Percentiles rank a stretch among this genome's conserved stretches.
phyloP scores from a whole-genome alignment of 306 rosid genomes.

The Cucurbita pepo region DNA sequence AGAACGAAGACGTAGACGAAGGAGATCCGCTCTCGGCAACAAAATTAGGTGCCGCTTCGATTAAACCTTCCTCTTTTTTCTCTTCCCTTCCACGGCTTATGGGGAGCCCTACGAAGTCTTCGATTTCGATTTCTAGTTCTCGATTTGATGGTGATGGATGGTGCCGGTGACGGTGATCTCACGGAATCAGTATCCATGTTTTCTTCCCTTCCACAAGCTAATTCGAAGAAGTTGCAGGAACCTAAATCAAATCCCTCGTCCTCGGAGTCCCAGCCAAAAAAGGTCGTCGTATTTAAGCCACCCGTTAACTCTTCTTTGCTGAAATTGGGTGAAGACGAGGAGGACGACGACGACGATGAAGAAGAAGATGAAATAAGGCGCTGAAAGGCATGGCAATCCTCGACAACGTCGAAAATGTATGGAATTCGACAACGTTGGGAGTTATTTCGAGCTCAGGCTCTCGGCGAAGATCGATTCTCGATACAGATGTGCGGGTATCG shows the following conservation, averaged over 20 bases:
- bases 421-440: conserved; percentile 47
- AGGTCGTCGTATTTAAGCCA: conserved; percentile 61
- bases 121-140: background rate
- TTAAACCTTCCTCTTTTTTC: conserved; percentile 31
- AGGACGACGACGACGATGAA: conserved; percentile 21
- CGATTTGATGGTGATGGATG: background rate
- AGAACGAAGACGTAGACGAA: background rate
- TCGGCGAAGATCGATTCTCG: conserved; percentile 51
- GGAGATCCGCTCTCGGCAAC: background rate
- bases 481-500: conserved; percentile 15
- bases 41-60: background rate
- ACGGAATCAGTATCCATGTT: conserved; percentile 7
- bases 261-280: conserved; percentile 22
- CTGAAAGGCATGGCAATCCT: conserved; percentile 20
- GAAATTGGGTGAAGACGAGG: conserved; percentile 25
- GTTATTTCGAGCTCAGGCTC: conserved; percentile 35
- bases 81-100: conserved; percentile 41
- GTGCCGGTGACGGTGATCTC: background rate
- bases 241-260: conserved; percentile 17
- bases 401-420: conserved; percentile 9
- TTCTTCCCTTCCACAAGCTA: conserved; percentile 36
- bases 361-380: conserved; percentile 22
- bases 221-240: conserved; percentile 22
- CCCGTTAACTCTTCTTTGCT: conserved; percentile 28
- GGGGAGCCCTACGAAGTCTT: conserved; percentile 1